Base-by-base conservation (phyloP, 1,284 basidiomycete species). In the Rhodotorula glutinis region DNA sequence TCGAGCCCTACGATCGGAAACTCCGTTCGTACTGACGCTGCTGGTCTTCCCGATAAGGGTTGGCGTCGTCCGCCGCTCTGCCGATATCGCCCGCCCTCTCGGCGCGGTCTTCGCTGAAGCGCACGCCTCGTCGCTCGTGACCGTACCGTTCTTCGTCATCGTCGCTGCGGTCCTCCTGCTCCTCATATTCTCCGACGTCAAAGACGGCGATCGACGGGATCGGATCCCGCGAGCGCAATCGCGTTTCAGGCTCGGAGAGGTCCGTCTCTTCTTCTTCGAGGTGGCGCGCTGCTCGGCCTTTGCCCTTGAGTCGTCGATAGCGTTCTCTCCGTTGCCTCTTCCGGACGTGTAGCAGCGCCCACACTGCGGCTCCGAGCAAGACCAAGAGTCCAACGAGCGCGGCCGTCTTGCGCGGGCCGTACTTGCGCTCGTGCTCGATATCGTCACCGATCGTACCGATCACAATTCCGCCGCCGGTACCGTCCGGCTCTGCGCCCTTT, bases 371-470 rank as follows among this genome's bases (percentile, higher is more conserved):
- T 10, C 33, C 70, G 23, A 73, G 47, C 2, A 67, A 49, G 9
- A 70, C 25, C 29, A 75, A 59, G 23, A 73, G 43, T 21, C 71
- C 21, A 25, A 75, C 63, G 4, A 75, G 62, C n/a, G 73, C 73
- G 9, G 66, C 69, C 11, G 73, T 75, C n/a, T 71, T 25, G 40
- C 71, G 23, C 29, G 71, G 74, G 5, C 73, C 74, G 56, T 74
- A 74, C 13, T 57, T 46, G 41, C 67, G 58, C 57, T 75, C 75
- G 55, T 74, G 69, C 46, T 73, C 69, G 30, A 73, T 71, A 51
- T 75, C 72, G 60, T 68, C 70, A 4, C 68, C 69, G 11, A 69
- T 64, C 47, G 53, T 59, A 8, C 62, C 58, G 29, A 63, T 63
- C 9, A 43, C 46, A 14, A 30, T 23, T 9, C 30, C 25, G 19